Conservation (phyloP, 768 basidiomycete species). For the Naematelia encephala region DNA sequence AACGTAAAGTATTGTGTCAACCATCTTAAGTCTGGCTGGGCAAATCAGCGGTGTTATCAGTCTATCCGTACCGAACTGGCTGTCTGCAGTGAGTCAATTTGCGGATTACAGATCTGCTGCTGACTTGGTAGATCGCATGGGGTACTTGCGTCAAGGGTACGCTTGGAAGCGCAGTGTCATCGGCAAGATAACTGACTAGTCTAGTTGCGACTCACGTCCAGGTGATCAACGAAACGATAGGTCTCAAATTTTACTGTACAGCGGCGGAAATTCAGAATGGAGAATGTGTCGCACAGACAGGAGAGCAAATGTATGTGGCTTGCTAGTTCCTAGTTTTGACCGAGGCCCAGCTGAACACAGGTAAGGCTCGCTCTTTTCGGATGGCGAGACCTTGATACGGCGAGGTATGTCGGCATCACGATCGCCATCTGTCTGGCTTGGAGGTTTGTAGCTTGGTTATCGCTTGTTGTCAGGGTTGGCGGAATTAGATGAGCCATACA, state of each 20-base stretch:
- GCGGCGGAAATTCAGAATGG: conserved; percentile 39
- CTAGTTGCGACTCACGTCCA: conserved; percentile 45
- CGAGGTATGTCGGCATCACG: conserved; percentile 37
- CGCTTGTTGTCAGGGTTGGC: conserved; percentile 25
- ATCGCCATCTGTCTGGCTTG: conserved; percentile 39
- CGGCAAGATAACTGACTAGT: background rate
- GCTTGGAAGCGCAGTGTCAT: background rate
- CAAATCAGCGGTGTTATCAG: conserved; percentile 47
- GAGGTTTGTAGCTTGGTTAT: conserved; percentile 39
- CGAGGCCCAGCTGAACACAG: background rate
- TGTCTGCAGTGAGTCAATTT: conserved; percentile 34
- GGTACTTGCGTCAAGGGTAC: conserved; percentile 22
- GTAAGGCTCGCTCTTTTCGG: conserved; percentile 46
- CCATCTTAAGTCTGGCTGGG: conserved; percentile 39
- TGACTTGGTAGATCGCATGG: conserved; percentile 25
- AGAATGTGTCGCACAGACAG: conserved; percentile 50
- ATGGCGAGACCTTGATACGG: conserved; percentile 36
- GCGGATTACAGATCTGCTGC: conserved; percentile 1
- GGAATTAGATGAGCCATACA: conserved; percentile 13
- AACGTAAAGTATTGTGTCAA: conserved; percentile 38
- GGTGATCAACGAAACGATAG: conserved; percentile 51
- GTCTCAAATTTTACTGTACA: conserved; percentile 48
- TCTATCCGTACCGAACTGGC: conserved; percentile 49
- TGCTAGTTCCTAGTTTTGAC: background rate
- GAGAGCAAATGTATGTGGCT: conserved; percentile 43